phyloP scores from a whole-genome alignment of 768 basidiomycete species.

The Neoboletus magnificus region DNA sequence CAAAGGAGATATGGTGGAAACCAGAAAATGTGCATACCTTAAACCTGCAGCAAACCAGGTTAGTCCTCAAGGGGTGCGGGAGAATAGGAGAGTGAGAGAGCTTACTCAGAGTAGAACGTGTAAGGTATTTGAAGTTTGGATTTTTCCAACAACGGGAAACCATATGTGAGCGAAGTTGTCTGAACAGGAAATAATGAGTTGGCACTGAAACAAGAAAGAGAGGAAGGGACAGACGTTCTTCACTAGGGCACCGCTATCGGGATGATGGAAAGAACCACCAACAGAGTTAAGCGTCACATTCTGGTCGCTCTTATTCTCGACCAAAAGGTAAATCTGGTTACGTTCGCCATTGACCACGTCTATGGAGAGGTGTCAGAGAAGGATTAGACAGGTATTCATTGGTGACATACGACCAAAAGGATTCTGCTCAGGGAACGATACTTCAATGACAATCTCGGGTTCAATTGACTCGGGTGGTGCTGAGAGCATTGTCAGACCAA shows the following conservation, averaged over 20 bases:
- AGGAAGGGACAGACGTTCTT: slow-evolving; percentile 59
- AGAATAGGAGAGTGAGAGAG: slow-evolving; percentile 3
- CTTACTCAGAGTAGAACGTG: slow-evolving; percentile 79
- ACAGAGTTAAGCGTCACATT: slow-evolving; percentile 67
- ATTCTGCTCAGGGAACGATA: slow-evolving; percentile 68
- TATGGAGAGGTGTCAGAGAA: slow-evolving; percentile 30
- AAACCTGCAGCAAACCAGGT: slow-evolving; percentile 41
- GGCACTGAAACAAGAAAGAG: not conserved
- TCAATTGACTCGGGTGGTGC: slow-evolving; percentile 36
- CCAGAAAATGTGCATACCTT: slow-evolving; percentile 41
- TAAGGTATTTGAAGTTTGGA: slow-evolving; percentile 67
- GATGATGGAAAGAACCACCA: slow-evolving; percentile 64
- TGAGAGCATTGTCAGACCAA: slow-evolving; percentile 8
- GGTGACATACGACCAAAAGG: slow-evolving; percentile 67
- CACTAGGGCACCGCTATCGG: slow-evolving; percentile 57
- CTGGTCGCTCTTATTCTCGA: slow-evolving; percentile 74
- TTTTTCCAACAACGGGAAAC: slow-evolving; percentile 49
- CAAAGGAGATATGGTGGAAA: not conserved
- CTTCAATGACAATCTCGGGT: slow-evolving; percentile 52
- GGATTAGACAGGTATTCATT: not conserved
- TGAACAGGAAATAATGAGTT: slow-evolving; percentile 26
- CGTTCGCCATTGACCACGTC: slow-evolving; percentile 83
- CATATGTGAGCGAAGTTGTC: slow-evolving; percentile 58
- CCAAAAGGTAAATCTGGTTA: slow-evolving; percentile 58
- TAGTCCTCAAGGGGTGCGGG: not conserved